phyloP scores from a whole-genome alignment of 495 filamentous ascomycete species.

The Cercophora newfieldiana region DNA sequence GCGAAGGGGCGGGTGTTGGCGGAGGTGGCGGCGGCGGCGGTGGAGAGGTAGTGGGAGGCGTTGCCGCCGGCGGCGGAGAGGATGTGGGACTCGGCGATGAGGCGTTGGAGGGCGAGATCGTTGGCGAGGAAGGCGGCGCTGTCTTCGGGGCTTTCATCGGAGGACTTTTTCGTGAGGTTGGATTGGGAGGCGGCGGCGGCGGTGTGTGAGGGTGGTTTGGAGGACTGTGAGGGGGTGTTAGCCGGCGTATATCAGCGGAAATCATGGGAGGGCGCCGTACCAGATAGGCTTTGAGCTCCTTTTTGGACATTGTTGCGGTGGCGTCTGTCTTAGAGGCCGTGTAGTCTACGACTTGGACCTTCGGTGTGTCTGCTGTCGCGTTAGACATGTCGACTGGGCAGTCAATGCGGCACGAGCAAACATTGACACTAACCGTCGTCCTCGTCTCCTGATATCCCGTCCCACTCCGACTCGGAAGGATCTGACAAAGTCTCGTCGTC shows the following conservation, averaged over 20 bases:
- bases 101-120: conserved; percentile 84
- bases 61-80: conserved; percentile 67
- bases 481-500: conserved; percentile 32
- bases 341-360: conserved; percentile 68
- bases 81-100: conserved; percentile 90
- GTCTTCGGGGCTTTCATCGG: conserved; percentile 47
- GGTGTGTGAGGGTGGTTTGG: conserved; percentile 41
- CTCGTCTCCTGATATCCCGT: conserved; percentile 21
- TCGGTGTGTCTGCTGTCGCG: conserved; percentile 20
- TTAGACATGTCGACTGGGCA: conserved; percentile 13
- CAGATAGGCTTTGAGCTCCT: conserved; percentile 76
- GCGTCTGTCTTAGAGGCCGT: conserved; percentile 35
- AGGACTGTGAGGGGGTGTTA: conserved; percentile 48
- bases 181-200: conserved; percentile 25
- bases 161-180: conserved; percentile 37
- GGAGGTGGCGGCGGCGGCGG: conserved; percentile 21
- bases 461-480: conserved; percentile 41
- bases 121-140: conserved; percentile 70
- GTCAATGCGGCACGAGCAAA: not conserved
- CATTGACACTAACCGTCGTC: conserved; percentile 18
- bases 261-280: conserved; percentile 43
- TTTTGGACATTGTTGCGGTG: conserved; percentile 57
- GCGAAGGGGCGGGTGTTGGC: conserved; percentile 33
- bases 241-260: conserved; percentile 17
- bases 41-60: conserved; percentile 40